Conservation (phyloP, 139 green algal genomes). For the Chlorella vulgaris region DNA sequence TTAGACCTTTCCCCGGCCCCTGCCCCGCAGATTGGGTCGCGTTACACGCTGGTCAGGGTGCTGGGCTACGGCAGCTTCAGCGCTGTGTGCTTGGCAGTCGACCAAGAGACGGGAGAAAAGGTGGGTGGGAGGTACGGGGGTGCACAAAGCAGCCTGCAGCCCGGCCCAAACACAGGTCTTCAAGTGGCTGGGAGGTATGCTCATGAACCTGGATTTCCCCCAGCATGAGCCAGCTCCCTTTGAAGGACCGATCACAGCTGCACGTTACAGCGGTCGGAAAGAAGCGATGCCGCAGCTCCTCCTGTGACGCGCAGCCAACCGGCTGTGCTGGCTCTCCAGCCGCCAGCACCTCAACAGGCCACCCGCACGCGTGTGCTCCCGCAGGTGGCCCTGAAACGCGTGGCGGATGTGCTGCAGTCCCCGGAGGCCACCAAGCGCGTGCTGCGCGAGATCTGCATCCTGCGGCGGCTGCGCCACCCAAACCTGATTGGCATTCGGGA, state of each 20-base stretch:
- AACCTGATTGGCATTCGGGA: conserved; percentile 82
- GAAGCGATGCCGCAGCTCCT: too few species aligned
- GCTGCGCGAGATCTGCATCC: conserved; percentile 91
- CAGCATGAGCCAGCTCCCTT: too few species aligned
- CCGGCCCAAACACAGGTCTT: neutral
- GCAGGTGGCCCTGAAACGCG: conserved; percentile 84
- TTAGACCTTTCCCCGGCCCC: neutral
- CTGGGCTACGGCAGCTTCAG: conserved; percentile 80
- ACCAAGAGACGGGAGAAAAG: conserved; percentile 61
- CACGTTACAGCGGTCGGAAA: too few species aligned
- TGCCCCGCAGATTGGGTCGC: conserved; percentile 57
- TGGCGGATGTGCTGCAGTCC: conserved; percentile 80
- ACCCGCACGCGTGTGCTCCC: too few species aligned
- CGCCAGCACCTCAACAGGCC: too few species aligned
- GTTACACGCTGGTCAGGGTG: conserved; percentile 67
- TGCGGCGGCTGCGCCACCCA: conserved; percentile 82
- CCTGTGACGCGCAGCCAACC: too few species aligned
- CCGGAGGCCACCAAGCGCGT: conserved; percentile 81
- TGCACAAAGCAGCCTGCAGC: too few species aligned
- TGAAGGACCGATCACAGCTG: too few species aligned
- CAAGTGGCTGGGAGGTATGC: too few species aligned
- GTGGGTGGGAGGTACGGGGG: conserved; percentile 37
- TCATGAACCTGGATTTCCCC: too few species aligned
- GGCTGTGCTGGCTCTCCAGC: too few species aligned
- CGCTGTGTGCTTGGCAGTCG: conserved; percentile 69